Evolutionary conservation across 2,329 filamentous ascomycete species (phyloP).

Genomic region (Orbilia ellipsospora): DNA sequence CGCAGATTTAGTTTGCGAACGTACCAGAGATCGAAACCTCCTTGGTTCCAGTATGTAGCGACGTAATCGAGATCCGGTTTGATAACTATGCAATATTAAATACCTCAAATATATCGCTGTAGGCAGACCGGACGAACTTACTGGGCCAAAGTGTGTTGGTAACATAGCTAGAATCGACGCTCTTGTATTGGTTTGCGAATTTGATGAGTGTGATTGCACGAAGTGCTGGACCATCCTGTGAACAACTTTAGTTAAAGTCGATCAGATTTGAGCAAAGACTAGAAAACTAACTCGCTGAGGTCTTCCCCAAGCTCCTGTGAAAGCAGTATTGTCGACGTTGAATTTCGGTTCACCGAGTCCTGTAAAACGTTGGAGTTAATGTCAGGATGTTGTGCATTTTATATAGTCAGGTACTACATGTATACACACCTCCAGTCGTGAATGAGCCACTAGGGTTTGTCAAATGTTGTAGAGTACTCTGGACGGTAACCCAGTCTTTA

Average conservation of each 20-base stretch:
- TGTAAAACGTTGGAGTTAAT: neutral
- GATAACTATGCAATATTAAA: conserved; percentile 15
- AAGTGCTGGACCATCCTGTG: conserved; percentile 63
- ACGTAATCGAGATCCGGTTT: conserved; percentile 65
- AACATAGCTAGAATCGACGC: conserved; percentile 58
- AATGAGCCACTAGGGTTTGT: conserved; percentile 58
- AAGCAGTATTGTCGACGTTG: conserved; percentile 63
- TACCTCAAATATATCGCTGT: neutral
- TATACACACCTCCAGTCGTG: conserved; percentile 33
- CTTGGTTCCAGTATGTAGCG: conserved; percentile 63
- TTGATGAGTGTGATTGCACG: conserved; percentile 64
- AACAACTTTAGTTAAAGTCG: neutral
- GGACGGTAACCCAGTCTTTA: conserved; percentile 42
- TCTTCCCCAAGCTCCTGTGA: conserved; percentile 61
- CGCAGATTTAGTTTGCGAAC: neutral
- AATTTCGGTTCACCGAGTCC: conserved; percentile 63
- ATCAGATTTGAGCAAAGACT: neutral
- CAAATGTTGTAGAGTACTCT: conserved; percentile 30
- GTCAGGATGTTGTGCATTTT: neutral
- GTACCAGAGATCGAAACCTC: conserved; percentile 64
- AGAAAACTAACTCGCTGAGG: conserved; percentile 61
- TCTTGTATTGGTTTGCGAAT: conserved; percentile 63
- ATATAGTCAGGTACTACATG: neutral
- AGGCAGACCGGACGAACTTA: conserved; percentile 22
- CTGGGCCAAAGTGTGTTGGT: conserved; percentile 62